These are phyloP conservation scores for Colletotrichum shisoi DNA, from an alignment of 2,329 filamentous ascomycete genomes.

Conservation along the genomic window DNA sequence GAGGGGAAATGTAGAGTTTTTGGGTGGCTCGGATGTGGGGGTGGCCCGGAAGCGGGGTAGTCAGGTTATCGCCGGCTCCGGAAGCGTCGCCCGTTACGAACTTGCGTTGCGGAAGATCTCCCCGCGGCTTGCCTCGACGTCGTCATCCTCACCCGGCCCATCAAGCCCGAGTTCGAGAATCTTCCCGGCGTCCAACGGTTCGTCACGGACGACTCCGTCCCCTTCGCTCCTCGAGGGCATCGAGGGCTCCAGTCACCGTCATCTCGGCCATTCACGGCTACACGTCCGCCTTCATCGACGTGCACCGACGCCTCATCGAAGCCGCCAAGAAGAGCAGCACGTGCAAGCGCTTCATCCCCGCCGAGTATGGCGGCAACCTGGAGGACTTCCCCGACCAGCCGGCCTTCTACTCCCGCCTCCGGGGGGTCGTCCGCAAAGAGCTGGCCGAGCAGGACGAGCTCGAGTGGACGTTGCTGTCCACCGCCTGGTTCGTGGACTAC, in stretches of 20 bases:
- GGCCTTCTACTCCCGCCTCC: slow-evolving; percentile 30
- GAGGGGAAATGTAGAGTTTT: no score
- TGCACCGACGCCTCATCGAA: slow-evolving; percentile 38
- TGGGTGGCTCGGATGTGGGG: no score
- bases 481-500: slow-evolving; percentile 39
- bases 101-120: slow-evolving; percentile 37
- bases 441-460: slow-evolving; percentile 33
- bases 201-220: slow-evolving; percentile 21
- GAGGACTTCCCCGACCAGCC: slow-evolving; percentile 39
- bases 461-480: slow-evolving; percentile 39
- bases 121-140: slow-evolving; percentile 26
- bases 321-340: slow-evolving; percentile 31
- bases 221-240: slow-evolving; percentile 29
- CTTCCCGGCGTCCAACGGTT: slow-evolving; percentile 13
- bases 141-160: slow-evolving; percentile 32
- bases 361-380: slow-evolving; percentile 37
- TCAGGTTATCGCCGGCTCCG: slow-evolving; percentile 40
- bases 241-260: slow-evolving; percentile 25
- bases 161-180: slow-evolving; percentile 31
- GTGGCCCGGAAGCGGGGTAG: no score
- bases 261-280: slow-evolving; percentile 39
- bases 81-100: slow-evolving; percentile 38
- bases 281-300: slow-evolving; percentile 25
- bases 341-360: slow-evolving; percentile 40
- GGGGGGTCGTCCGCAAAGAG: slow-evolving; percentile 20